Evolutionary conservation across 108 stramenopile species (phyloP), one percentile per base, ranked within the genome.

Genomic region (Discostella stelligeroides): DNA sequence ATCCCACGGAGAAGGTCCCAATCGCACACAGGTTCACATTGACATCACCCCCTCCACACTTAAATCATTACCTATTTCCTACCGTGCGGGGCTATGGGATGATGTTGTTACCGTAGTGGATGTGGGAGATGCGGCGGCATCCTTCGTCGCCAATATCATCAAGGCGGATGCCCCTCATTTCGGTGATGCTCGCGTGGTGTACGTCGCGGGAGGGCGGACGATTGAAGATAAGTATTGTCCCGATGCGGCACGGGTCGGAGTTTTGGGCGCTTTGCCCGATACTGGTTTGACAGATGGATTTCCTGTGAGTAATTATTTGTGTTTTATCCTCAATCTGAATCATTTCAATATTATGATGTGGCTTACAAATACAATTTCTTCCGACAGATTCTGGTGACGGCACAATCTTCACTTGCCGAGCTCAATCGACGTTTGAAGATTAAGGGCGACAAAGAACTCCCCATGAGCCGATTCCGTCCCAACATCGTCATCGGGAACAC

Each of bases 391-490:
- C 63, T 91, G 38, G 70, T 94, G 65, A 89, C 92, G 15, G 79
- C 75, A 14, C 80, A 90, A 60, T 73, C 85, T 11, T 89, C 88
- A 4, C 66, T 94, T 74, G 82, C 83, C 6, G 86, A 88, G 57
- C 60, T 94, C 50, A 94, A 94, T 50, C 41, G 71, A 37, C 78
- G 79, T 53, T 61, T 94, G 18, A 7, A 18, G 17, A 18, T 64
- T 23, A 85, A 83, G 51, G 84, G 84, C 24, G 82, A 90, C 46
- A 54, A 70, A 2, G 23, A 66, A 10, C 73, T 94, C 10, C 76
- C 79, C 37, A 94, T 94, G 90, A 88, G 79, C 75, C 79, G 83
- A 15, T 94, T 94, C 49, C 88, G 92, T 25, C 90, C 92, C 30
- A 94, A 94, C 65, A 90, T 94, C 79, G 91, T 92, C 0, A 70